phyloP scores from a whole-genome alignment of 1,284 basidiomycete genomes.

The Afroboletus lepidellus region DNA sequence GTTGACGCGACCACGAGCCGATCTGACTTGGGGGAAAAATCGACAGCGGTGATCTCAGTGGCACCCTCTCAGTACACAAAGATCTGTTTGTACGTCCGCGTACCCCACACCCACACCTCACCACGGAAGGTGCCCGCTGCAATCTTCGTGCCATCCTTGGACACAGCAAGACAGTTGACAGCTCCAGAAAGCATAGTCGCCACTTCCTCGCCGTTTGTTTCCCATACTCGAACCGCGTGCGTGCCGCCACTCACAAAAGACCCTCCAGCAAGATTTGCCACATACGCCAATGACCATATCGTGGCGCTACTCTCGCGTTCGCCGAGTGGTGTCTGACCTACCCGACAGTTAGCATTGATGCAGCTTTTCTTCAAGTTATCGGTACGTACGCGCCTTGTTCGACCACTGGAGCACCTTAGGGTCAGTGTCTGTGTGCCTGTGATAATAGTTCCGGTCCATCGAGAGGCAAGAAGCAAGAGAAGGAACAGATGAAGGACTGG shows the following conservation, averaged over 20 bases:
- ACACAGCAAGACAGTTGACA: not conserved
- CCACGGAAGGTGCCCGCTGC: not conserved
- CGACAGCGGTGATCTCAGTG: not conserved
- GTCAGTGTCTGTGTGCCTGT: too few species aligned
- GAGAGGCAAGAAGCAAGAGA: too few species aligned
- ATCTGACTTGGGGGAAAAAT: not conserved
- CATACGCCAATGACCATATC: not conserved
- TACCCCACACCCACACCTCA: not conserved
- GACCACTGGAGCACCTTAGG: too few species aligned
- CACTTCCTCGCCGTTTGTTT: not conserved
- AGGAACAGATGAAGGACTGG: too few species aligned
- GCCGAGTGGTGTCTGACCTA: not conserved
- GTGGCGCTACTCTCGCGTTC: not conserved
- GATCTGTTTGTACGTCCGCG: not conserved
- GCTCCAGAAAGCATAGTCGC: not conserved
- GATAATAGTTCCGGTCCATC: too few species aligned
- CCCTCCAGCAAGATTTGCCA: not conserved
- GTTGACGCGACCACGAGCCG: not conserved
- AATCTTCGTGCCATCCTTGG: slow-evolving; percentile 2
- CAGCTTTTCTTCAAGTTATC: not conserved
- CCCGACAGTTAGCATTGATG: not conserved
- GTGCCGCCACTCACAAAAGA: not conserved
- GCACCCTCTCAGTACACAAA: not conserved
- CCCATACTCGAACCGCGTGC: not conserved
- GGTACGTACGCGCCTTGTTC: too few species aligned